Evolutionary conservation across 2,329 filamentous ascomycete genomes (phyloP), one percentile per base, ranked within the genome.

Genomic region (Colletotrichum neosansevieriae): DNA sequence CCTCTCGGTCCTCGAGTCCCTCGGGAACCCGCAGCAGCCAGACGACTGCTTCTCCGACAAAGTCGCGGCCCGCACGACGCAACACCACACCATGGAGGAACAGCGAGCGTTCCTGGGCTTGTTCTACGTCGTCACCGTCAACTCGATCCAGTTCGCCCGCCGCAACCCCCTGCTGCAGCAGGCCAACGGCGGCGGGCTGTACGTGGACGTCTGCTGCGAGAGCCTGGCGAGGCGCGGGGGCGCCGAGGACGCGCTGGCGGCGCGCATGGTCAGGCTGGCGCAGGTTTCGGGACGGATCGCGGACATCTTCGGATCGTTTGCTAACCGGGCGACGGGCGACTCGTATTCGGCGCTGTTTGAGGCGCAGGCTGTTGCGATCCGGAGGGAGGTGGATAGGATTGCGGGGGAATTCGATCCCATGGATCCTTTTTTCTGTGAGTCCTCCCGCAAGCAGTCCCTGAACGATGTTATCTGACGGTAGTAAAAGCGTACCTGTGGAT

Each of bases 41-140:
- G 54, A 65, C 44, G 62, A 65, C 62, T 65, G 62, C 62, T 65
- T 65, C 62, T 21, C 62, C 3, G 21, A 36, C 36, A 32, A 58
- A 24, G n/a, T 58, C 17, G 21, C 56, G 9, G 17, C 56, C 24
- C 29, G 29, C 45, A 50, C 42, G 45, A 45, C 36, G 4, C 13
- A 53, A 19, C 56, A 45, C 40, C 63, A 67, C 63, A 77, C 76
- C 0, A 71, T 75, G n/a, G 80, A 81, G 36, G 79, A 81, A 66
- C 78, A 79, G 62, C 74, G 81, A 7, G 73, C 77, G 0, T 77
- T 80, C 50, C 72, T 83, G 13, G 81, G 80, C 0, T 78, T 78
- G 42, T 62, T 56, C 21, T 67, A 44, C 51, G 58, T 45, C 40
- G 58, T 67, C 17, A 51, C 58, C 15, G 34, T 56, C 60, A 77